Evolutionary conservation across 352 stramenopile species (phyloP).

Genomic region (Pythium biforme): DNA sequence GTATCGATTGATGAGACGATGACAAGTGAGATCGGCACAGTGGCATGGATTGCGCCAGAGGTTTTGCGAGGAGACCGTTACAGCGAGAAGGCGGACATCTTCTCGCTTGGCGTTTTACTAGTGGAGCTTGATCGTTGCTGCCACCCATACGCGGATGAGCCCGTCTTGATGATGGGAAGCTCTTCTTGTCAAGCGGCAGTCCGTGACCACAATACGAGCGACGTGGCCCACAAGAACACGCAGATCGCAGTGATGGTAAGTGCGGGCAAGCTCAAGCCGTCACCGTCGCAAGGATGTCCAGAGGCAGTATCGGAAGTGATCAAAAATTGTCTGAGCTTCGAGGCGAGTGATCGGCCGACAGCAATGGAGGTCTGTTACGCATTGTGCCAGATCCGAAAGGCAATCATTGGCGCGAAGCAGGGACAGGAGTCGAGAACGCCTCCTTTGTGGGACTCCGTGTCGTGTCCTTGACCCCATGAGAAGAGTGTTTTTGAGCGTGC

Average conservation of each 20-base stretch:
- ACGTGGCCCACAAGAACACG: conserved; percentile 12
- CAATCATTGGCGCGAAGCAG: no score
- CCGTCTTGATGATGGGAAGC: not conserved
- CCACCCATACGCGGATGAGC: not conserved
- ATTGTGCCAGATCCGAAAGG: no score
- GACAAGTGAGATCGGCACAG: conserved; percentile 25
- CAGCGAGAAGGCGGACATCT: conserved; percentile 29
- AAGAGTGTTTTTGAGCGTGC: no score
- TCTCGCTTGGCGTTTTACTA: conserved; percentile 29
- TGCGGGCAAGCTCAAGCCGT: conserved; percentile 13
- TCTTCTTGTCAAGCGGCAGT: not conserved
- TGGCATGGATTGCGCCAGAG: conserved; percentile 20
- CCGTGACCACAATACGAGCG: no score
- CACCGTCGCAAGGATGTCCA: not conserved
- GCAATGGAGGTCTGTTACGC: no score
- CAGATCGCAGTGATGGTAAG: conserved; percentile 19
- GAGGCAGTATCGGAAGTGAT: not conserved
- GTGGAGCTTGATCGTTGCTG: conserved; percentile 14
- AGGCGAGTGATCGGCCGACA: not conserved
- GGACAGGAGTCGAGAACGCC: no score
- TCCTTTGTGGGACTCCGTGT: no score
- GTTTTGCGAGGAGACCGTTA: conserved; percentile 22
- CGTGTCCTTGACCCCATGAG: no score
- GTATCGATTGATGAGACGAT: conserved; percentile 15
- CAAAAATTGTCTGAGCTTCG: not conserved